Conservation (phyloP, 495 filamentous ascomycete genomes). For the Aspergillus asperescens region DNA sequence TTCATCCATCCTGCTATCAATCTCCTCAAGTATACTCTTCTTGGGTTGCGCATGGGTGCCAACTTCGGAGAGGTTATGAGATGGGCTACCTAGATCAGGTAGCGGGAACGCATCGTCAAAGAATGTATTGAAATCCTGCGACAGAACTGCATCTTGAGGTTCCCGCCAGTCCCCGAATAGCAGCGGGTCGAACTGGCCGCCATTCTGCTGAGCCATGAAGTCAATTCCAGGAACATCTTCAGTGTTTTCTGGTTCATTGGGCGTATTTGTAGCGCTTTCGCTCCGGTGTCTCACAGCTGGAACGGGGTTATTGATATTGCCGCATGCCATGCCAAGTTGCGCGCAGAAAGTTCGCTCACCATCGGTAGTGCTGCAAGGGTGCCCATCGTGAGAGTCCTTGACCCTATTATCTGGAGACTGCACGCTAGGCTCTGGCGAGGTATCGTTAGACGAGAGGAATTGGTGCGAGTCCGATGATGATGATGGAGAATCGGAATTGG, state of each 20-base stretch:
- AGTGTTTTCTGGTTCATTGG: constrained; percentile 6
- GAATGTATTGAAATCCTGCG: constrained; percentile 68
- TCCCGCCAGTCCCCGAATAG: constrained; percentile 94
- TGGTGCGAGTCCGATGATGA: constrained; percentile 54
- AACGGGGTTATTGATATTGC: constrained; percentile 63
- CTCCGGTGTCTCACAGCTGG: constrained; percentile 41
- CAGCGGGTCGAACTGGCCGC: constrained; percentile 83
- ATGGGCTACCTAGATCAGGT: constrained; percentile 69
- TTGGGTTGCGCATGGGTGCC: constrained; percentile 47
- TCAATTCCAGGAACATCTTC: constrained; percentile 49
- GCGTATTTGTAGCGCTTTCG: constrained; percentile 29
- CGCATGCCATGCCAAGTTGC: constrained; percentile 66
- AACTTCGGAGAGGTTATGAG: constrained; percentile 55
- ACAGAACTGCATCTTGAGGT: constrained; percentile 67
- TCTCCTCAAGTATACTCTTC: constrained; percentile 65
- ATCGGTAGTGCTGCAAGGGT: constrained; percentile 36
- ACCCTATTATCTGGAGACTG: constrained; percentile 56
- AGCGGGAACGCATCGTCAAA: constrained; percentile 84
- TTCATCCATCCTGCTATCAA: constrained; percentile 62
- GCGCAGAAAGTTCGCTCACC: constrained; percentile 63
- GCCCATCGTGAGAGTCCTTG: constrained; percentile 36
- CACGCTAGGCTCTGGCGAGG: constrained; percentile 63
- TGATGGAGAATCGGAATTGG: constrained; percentile 51
- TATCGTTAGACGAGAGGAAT: constrained; percentile 75
- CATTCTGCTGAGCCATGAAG: constrained; percentile 78